Conservation (phyloP, 805 yeast genomes). For the Wickerhamiella siamensis region DNA sequence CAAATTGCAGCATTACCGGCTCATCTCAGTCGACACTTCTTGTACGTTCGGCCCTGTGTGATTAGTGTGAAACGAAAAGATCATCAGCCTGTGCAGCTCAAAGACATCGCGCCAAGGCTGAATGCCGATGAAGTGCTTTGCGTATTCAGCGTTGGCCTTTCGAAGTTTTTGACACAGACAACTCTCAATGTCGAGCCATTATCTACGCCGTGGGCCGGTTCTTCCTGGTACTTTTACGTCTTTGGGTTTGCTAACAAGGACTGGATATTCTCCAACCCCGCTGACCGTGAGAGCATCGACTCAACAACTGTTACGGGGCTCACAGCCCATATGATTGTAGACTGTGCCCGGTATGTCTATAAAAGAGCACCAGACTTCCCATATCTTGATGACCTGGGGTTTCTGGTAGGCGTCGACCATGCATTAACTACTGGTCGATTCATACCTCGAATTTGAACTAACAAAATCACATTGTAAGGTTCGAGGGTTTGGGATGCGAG, state of each 20-base stretch:
- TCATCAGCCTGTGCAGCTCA: slow-evolving; percentile 1
- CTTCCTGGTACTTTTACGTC: slow-evolving; percentile 6
- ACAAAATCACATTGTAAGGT: too few species aligned
- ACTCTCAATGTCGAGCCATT: background rate
- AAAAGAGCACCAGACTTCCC: slow-evolving; percentile 3
- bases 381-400: slow-evolving; percentile 3
- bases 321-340: slow-evolving; percentile 11
- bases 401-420: slow-evolving; percentile 1
- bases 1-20: slow-evolving; percentile 6
- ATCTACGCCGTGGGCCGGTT: slow-evolving; percentile 4
- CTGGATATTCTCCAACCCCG: background rate
- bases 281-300: background rate
- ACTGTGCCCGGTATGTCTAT: slow-evolving; percentile 5
- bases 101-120: slow-evolving; percentile 6
- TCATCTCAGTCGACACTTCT: slow-evolving; percentile 5
- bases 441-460: background rate
- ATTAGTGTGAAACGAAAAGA: background rate
- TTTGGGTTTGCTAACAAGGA: slow-evolving; percentile 1
- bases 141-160: slow-evolving; percentile 6
- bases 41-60: slow-evolving; percentile 7
- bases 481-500: too few species aligned
- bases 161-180: background rate
- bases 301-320: slow-evolving; percentile 6
- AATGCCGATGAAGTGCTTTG: slow-evolving; percentile 8
- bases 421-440: slow-evolving; percentile 1